Conservation (phyloP, 345 rosid genomes). For the Aurinia saxatilis region DNA sequence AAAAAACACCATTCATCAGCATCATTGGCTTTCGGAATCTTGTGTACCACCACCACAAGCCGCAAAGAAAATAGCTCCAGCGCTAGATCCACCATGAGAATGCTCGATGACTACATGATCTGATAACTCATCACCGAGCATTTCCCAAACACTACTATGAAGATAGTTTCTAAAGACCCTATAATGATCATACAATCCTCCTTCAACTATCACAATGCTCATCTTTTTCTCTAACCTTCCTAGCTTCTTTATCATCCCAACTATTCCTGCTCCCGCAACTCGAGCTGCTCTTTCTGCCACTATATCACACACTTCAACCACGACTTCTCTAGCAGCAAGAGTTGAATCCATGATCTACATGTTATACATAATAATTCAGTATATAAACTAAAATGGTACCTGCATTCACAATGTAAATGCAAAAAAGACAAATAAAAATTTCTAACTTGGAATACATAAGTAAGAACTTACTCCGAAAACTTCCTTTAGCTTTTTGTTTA, state of each 20-base stretch:
- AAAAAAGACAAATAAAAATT: too few species aligned
- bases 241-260: constrained; percentile 60
- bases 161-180: constrained; percentile 55
- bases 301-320: constrained; percentile 55
- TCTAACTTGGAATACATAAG: too few species aligned
- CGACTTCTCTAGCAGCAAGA: constrained; percentile 40
- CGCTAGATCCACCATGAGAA: constrained; percentile 53
- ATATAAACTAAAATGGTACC: too few species aligned
- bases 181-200: constrained; percentile 61
- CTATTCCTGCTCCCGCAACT: constrained; percentile 52
- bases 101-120: constrained; percentile 45
- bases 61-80: constrained; percentile 55
- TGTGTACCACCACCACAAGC: constrained; percentile 3
- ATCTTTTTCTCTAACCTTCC: constrained; percentile 46
- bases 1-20: not conserved
- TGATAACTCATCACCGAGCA: constrained; percentile 56
- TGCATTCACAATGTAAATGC: too few species aligned
- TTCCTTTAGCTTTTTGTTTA: constrained; percentile 42
- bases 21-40: not conserved
- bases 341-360: constrained; percentile 41
- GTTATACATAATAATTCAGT: not conserved
- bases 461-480: constrained; percentile 37
- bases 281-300: constrained; percentile 65
- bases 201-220: constrained; percentile 51
- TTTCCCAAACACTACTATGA: constrained; percentile 59